Percentiles rank a stretch among this genome's conserved stretches.
Conservation (phyloP, 306 rosid species). For the Prunus mume region DNA sequence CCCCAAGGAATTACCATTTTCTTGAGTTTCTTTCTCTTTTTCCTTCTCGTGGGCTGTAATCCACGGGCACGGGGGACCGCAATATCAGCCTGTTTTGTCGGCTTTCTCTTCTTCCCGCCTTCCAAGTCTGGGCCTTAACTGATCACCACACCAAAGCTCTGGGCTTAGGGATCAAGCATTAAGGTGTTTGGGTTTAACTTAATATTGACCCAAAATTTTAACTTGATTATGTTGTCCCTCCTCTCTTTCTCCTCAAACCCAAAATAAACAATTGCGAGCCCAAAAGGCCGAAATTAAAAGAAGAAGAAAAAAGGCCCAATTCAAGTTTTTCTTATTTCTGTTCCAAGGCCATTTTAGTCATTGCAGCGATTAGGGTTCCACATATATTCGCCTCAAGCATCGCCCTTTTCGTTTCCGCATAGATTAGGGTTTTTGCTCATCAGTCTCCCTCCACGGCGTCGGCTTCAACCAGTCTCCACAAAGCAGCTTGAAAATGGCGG, state of each 20-base stretch:
- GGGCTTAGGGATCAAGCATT: neutral
- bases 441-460: conserved; percentile 13
- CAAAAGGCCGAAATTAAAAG: neutral
- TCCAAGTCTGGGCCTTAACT: neutral
- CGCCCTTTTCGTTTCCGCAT: neutral
- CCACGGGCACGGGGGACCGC: neutral
- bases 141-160: neutral
- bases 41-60: neutral
- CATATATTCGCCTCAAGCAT: conserved; percentile 15
- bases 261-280: neutral
- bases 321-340: neutral
- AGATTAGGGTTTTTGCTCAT: conserved; percentile 26
- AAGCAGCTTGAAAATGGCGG: conserved; percentile 46
- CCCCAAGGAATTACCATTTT: conserved; percentile 5
- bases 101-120: conserved; percentile 13
- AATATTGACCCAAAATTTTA: no score
- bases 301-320: neutral
- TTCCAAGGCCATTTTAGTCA: conserved; percentile 19
- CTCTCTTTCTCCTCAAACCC: neutral
- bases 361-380: conserved; percentile 2
- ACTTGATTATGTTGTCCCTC: neutral
- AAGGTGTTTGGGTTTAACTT: neutral
- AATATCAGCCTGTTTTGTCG: conserved; percentile 8
- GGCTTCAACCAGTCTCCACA: neutral
- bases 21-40: neutral